Evolutionary conservation across 2,329 filamentous ascomycete species (phyloP).

Genomic region (Aspergillus udagawae): DNA sequence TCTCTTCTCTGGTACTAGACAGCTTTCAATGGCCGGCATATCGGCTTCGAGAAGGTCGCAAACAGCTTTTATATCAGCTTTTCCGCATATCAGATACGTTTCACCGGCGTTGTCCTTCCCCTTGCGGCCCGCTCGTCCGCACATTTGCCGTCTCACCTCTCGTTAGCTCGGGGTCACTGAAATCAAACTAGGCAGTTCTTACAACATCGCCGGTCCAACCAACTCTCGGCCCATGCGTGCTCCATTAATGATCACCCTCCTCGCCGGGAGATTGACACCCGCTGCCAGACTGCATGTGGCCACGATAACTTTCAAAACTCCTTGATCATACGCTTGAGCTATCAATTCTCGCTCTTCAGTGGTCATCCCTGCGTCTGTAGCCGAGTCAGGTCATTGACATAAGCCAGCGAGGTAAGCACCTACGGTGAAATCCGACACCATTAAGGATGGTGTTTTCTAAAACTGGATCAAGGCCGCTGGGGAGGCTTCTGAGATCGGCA

Average conservation of each 20-base stretch:
- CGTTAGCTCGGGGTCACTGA: slow-evolving; percentile 17
- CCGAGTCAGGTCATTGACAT: slow-evolving; percentile 23
- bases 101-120: slow-evolving; percentile 75
- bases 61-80: slow-evolving; percentile 64
- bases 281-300: slow-evolving; percentile 78
- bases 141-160: slow-evolving; percentile 63
- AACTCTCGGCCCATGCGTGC: slow-evolving; percentile 72
- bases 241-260: slow-evolving; percentile 70
- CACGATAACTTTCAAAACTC: slow-evolving; percentile 65
- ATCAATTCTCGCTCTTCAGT: slow-evolving; percentile 71
- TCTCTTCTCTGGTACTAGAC: slow-evolving; percentile 62
- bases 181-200: slow-evolving; percentile 14
- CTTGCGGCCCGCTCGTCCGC: slow-evolving; percentile 71
- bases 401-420: slow-evolving; percentile 24
- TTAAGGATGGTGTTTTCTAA: slow-evolving; percentile 61
- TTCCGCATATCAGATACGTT: slow-evolving; percentile 70
- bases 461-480: slow-evolving; percentile 61
- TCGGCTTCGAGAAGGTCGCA: slow-evolving; percentile 69
- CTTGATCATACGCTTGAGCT: slow-evolving; percentile 65
- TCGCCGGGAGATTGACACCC: slow-evolving; percentile 70
- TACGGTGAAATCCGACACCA: slow-evolving; percentile 72
- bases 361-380: slow-evolving; percentile 52
- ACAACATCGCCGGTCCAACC: slow-evolving; percentile 72
- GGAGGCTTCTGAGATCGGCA: slow-evolving; percentile 61
- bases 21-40: slow-evolving; percentile 65